A percentile compares a stretch with the other conserved stretches of the same genome.
These are phyloP conservation scores for Abortiporus biennis DNA, from an alignment of 1,284 basidiomycete species.

Conservation along the genomic window DNA sequence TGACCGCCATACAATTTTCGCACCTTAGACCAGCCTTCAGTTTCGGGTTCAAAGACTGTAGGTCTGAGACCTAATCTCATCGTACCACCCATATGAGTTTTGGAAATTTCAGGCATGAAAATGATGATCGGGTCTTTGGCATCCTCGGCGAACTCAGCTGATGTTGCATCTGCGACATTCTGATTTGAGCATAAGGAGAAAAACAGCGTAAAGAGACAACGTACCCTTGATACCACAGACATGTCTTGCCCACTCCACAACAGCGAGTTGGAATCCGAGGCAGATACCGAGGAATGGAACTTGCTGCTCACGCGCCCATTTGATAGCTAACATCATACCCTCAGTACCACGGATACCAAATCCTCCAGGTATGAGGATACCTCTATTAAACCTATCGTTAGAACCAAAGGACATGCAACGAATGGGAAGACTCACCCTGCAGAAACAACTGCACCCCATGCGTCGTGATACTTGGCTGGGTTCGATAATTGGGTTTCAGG, in stretches of 20 bases:
- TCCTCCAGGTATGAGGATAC: slow-evolving; percentile 94
- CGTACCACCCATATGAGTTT: slow-evolving; percentile 97
- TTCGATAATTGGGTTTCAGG: slow-evolving; percentile 69
- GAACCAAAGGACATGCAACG: background rate
- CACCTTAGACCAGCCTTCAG: slow-evolving; percentile 59
- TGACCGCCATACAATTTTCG: slow-evolving; percentile 85
- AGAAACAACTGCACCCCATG: slow-evolving; percentile 90
- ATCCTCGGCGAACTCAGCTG: slow-evolving; percentile 70
- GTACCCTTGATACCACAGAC: slow-evolving; percentile 71
- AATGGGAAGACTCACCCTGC: slow-evolving; percentile 59
- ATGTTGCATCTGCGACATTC: slow-evolving; percentile 68
- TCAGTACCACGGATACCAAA: slow-evolving; percentile 94
- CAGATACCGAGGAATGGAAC: slow-evolving; percentile 97
- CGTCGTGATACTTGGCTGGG: slow-evolving; percentile 93
- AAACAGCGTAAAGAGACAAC: slow-evolving; percentile 14
- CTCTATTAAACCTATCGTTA: slow-evolving; percentile 37
- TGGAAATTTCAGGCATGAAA: slow-evolving; percentile 99
- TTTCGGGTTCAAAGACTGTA: slow-evolving; percentile 75
- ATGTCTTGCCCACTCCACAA: slow-evolving; percentile 91
- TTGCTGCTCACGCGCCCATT: slow-evolving; percentile 94
- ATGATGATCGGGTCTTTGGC: slow-evolving; percentile 76
- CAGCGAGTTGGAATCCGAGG: slow-evolving; percentile 96
- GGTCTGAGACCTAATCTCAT: slow-evolving; percentile 96
- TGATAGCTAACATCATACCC: slow-evolving; percentile 96
- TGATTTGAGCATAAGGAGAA: slow-evolving; percentile 1